These are phyloP conservation scores for Haemoproteus tartakovskyi DNA, from an alignment of 169 alveolate genomes.

Conservation along the genomic window DNA sequence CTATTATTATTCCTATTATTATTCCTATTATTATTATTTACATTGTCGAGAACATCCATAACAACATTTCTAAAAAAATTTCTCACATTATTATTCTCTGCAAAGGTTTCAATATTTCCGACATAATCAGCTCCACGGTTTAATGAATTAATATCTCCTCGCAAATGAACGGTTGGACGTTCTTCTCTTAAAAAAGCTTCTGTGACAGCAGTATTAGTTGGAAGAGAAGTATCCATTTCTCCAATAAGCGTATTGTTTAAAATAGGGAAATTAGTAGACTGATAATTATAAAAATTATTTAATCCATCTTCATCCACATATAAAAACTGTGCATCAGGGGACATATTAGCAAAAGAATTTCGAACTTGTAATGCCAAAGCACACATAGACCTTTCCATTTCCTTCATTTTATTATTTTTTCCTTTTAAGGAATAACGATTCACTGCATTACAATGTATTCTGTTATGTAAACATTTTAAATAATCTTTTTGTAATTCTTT, in stretches of 20 bases:
- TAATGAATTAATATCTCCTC: too few species aligned
- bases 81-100: not conserved
- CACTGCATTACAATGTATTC: conserved; percentile 45
- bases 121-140: too few species aligned
- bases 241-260: not conserved
- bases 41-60: not conserved
- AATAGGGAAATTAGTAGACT: not conserved
- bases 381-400: conserved; percentile 4
- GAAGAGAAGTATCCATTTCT: not conserved
- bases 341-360: not conserved
- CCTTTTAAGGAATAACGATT: conserved; percentile 37
- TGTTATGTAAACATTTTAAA: conserved; percentile 13
- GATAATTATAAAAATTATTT: not conserved
- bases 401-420: conserved; percentile 50
- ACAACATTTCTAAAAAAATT: not conserved
- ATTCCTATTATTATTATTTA: too few species aligned
- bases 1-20: too few species aligned
- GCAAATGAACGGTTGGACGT: too few species aligned
- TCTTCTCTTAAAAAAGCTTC: too few species aligned
- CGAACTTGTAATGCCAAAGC: not conserved
- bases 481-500: conserved; percentile 29
- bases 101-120: too few species aligned
- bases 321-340: not conserved
- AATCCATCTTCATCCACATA: not conserved
- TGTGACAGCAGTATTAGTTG: not conserved